phyloP scores from a whole-genome alignment of 768 basidiomycete species.

The Astraeus odoratus region DNA sequence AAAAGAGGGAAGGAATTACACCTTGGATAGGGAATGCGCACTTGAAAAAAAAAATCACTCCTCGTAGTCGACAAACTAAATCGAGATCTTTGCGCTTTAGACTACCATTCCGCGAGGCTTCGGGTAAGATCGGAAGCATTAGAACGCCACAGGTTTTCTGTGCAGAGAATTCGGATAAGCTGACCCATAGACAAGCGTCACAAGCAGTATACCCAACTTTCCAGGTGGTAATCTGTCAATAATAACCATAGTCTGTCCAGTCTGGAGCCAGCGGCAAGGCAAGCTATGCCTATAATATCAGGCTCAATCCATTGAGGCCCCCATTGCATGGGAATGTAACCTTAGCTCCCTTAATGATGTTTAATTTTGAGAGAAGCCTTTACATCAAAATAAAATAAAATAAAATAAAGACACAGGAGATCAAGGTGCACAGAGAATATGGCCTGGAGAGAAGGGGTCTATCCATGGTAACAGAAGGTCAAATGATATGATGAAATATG shows the following conservation, averaged over 20 bases:
- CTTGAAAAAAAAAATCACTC: constrained; percentile 13
- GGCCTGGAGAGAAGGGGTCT: too few relatives aligned
- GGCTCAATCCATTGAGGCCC: not conserved
- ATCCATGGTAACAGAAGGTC: too few relatives aligned
- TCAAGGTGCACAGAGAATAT: too few relatives aligned
- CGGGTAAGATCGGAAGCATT: constrained; percentile 53
- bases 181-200: not conserved
- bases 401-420: too few relatives aligned
- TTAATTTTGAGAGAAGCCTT: not conserved
- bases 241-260: constrained; percentile 32
- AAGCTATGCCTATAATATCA: not conserved
- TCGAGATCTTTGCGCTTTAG: constrained; percentile 33
- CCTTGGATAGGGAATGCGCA: constrained; percentile 1
- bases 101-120: constrained; percentile 47
- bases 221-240: constrained; percentile 42
- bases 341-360: not conserved
- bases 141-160: constrained; percentile 34
- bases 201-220: constrained; percentile 20
- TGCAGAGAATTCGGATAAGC: not conserved
- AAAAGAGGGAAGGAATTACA: not conserved
- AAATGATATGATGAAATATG: too few relatives aligned
- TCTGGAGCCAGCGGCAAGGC: not conserved
- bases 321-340: not conserved
- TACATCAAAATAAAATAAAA: too few relatives aligned
- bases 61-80: constrained; percentile 18